A percentile compares a stretch with the other conserved stretches of the same genome.
Evolutionary conservation across 495 filamentous ascomycete species (phyloP).

Genomic region (Letharia lupina): DNA sequence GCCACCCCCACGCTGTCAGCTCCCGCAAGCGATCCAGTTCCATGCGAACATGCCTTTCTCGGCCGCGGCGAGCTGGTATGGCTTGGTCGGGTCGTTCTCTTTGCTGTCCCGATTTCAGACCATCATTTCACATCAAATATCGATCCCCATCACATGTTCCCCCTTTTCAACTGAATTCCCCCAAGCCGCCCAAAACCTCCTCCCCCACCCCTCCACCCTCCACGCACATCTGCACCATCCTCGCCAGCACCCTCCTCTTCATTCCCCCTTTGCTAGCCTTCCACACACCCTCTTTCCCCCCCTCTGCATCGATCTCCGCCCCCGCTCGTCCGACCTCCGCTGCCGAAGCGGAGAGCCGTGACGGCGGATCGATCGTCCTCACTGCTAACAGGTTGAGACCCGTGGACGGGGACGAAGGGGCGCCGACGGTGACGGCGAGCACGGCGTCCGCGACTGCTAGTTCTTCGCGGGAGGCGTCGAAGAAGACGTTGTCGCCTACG

Average conservation of each 20-base stretch:
- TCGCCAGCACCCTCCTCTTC: constrained; percentile 55
- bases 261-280: constrained; percentile 66
- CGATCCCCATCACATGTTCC: background rate
- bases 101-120: background rate
- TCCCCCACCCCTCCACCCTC: constrained; percentile 69
- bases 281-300: constrained; percentile 60
- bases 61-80: background rate
- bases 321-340: constrained; percentile 30
- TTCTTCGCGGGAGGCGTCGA: constrained; percentile 86
- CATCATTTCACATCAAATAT: background rate
- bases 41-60: background rate
- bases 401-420: constrained; percentile 15
- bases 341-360: constrained; percentile 58
- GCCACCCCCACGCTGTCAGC: background rate
- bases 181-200: constrained; percentile 73
- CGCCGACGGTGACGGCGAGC: constrained; percentile 65
- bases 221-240: constrained; percentile 58
- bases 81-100: background rate
- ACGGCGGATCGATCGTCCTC: constrained; percentile 60
- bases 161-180: constrained; percentile 37
- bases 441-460: constrained; percentile 84
- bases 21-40: background rate
- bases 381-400: constrained; percentile 50
- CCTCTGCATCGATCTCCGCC: constrained; percentile 29
- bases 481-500: constrained; percentile 81